A percentile compares a stretch with the other conserved stretches of the same genome.
Evolutionary conservation across 1,284 basidiomycete species (phyloP).

Genomic region (Crucibulum parvulum): DNA sequence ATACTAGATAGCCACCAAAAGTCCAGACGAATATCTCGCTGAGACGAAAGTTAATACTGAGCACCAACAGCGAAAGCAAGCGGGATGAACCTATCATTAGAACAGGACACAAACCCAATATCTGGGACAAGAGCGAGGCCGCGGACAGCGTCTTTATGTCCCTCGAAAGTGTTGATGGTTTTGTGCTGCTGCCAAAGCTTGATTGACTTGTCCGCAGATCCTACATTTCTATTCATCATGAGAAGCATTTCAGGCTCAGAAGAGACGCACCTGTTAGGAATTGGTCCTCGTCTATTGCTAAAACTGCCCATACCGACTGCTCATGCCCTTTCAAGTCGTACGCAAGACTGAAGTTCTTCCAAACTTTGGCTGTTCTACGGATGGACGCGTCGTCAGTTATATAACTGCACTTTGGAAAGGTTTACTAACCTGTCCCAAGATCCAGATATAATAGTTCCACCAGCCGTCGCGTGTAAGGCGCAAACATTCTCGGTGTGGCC

Average conservation of each 20-base stretch:
- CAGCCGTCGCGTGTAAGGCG: slow-evolving; percentile 74
- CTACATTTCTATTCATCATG: slow-evolving; percentile 44
- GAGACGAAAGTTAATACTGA: slow-evolving; percentile 9
- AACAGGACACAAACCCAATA: slow-evolving; percentile 93
- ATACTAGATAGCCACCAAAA: slow-evolving; percentile 78
- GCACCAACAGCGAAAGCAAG: background rate
- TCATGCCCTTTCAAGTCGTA: slow-evolving; percentile 87
- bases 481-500: slow-evolving; percentile 96
- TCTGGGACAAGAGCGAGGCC: slow-evolving; percentile 82
- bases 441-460: slow-evolving; percentile 88
- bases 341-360: slow-evolving; percentile 82
- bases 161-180: slow-evolving; percentile 75
- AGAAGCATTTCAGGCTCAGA: slow-evolving; percentile 1
- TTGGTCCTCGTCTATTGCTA: slow-evolving; percentile 81
- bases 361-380: slow-evolving; percentile 89
- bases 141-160: slow-evolving; percentile 92
- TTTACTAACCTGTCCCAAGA: slow-evolving; percentile 91
- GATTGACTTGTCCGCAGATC: slow-evolving; percentile 95
- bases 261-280: slow-evolving; percentile 77
- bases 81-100: slow-evolving; percentile 84
- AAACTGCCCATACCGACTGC: slow-evolving; percentile 95
- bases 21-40: slow-evolving; percentile 95
- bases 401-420: background rate
- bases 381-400: background rate
- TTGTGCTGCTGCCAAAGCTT: slow-evolving; percentile 87